A percentile compares a stretch with the other conserved stretches of the same genome.
These are phyloP conservation scores for Fusarium odoratissimum DNA, from an alignment of 2,329 filamentous ascomycete genomes.

Conservation along the genomic window DNA sequence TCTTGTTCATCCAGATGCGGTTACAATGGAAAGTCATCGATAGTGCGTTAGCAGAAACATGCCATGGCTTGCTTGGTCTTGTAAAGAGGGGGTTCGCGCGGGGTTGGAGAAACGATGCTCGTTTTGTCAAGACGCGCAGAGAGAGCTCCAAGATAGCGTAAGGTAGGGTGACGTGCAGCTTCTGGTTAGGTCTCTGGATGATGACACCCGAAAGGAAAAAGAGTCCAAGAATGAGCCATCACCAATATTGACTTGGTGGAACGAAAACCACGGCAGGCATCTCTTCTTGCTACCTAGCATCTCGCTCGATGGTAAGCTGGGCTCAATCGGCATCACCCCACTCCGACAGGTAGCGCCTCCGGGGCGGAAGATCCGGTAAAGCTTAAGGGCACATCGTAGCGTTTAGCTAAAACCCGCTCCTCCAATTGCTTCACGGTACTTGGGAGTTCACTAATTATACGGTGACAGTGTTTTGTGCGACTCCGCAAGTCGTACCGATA, in stretches of 20 bases:
- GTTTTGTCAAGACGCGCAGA: not conserved
- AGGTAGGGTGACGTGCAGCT: constrained; percentile 31
- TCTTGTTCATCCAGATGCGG: constrained; percentile 2
- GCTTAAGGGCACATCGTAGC: constrained; percentile 25
- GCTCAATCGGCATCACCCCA: constrained; percentile 28
- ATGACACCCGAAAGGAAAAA: constrained; percentile 13
- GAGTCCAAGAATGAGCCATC: not conserved
- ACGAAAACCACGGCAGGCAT: not conserved
- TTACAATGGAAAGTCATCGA: not conserved
- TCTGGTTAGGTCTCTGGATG: constrained; percentile 3
- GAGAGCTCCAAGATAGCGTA: not conserved
- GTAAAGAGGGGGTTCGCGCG: constrained; percentile 16
- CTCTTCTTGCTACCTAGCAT: not conserved
- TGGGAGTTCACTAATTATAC: not conserved
- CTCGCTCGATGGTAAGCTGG: constrained; percentile 24
- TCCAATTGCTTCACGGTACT: not conserved
- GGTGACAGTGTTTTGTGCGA: not conserved
- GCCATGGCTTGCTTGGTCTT: not conserved
- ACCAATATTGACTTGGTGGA: not conserved
- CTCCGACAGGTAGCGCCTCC: constrained; percentile 22
- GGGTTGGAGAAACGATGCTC: constrained; percentile 18
- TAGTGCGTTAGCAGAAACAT: not conserved
- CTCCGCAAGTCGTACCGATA: constrained; percentile 16
- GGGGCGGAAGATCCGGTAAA: constrained; percentile 43
- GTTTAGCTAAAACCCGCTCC: not conserved